Evolutionary conservation across 169 alveolate genomes (phyloP), one percentile per base, ranked within the genome.

Genomic region (Cryptosporidium parvum): DNA sequence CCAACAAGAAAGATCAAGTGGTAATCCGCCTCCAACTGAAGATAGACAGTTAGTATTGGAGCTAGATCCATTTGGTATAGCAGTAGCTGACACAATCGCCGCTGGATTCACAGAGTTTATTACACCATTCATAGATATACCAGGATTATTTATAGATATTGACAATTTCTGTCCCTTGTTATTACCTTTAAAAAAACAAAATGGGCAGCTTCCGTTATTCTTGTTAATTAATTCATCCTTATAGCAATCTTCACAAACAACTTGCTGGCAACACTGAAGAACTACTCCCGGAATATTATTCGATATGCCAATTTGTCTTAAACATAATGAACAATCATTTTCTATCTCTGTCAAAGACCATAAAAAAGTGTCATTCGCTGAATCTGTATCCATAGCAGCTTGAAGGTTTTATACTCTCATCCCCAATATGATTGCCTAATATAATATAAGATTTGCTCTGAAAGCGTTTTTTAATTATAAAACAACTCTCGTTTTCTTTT

Each of bases 261-360:
- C 75, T 51, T 80, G 89, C 44, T 80, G 89, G 21, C 89, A 80
- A 51, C 89, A 80, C 62, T 75, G 89, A 62, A 80, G 89, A 12
- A 80, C 52, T 44, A 62, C 68, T 39, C 75, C 75, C 16, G 75
- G 68, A 31, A 80, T 67, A 67, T 67, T 67, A 44, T 62, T 80
- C 21, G 68, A 35, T 62, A 80, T 44, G 21, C 75, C 89, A 42
- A 80, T 42, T 37, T 80, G 89, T 80, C 89, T 59, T 65, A 67
- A 80, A 80, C 89, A 80, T n/a, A 80, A 65, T 31, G 89, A 65
- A 31, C 89, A 80, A n/a, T 80, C 89, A 62, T 80, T 80, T 53
- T 80, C 89, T 29, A 75, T 75, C n/a, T 75, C 86, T 37, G 89
- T 65, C 62, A 80, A 80, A 59, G 89, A 80, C 89, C 89, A 80